Percentiles rank a stretch among this genome's conserved stretches.
These are phyloP conservation scores for Pontederia paniculata DNA, from an alignment of 176 grass and related monocot genomes.

Conservation along the genomic window DNA sequence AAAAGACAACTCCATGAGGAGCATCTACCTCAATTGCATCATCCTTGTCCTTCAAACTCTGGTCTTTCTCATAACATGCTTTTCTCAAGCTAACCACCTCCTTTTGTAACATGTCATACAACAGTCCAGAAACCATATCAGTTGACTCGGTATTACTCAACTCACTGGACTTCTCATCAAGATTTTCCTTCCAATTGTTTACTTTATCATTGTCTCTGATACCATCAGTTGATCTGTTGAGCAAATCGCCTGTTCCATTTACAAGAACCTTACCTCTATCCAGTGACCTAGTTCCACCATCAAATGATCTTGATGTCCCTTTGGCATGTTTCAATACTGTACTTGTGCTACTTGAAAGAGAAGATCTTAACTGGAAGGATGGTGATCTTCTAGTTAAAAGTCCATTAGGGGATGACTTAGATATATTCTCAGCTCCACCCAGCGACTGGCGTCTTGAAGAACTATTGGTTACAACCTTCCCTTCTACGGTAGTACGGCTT, in stretches of 20 bases:
- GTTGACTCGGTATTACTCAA: constrained; percentile 27
- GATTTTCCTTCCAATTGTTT: constrained; percentile 34
- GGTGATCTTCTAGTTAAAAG: constrained; percentile 56
- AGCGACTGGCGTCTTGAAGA: constrained; percentile 56
- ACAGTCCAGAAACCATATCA: constrained; percentile 67
- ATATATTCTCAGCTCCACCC: constrained; percentile 58
- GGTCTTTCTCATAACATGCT: constrained; percentile 80
- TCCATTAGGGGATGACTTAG: constrained; percentile 45
- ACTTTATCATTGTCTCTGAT: constrained; percentile 32
- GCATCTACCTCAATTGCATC: constrained; percentile 79
- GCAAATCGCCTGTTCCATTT: constrained; percentile 41
- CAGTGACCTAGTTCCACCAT: constrained; percentile 65
- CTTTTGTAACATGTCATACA: constrained; percentile 92
- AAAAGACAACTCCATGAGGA: background rate
- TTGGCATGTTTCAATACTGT: constrained; percentile 63
- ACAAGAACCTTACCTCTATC: constrained; percentile 35
- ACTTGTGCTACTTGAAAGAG: constrained; percentile 51
- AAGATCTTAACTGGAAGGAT: constrained; percentile 67
- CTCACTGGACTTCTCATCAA: constrained; percentile 43
- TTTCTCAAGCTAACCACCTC: constrained; percentile 80
- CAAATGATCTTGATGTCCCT: constrained; percentile 76
- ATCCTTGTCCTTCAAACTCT: constrained; percentile 87
- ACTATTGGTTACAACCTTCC: constrained; percentile 46
- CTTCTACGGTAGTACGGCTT: constrained; percentile 39
- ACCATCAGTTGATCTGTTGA: constrained; percentile 48